A percentile compares a stretch with the other conserved stretches of the same genome.
Conservation (phyloP, 768 basidiomycete species). For the Tylopilus plumbeoviolaceoides region DNA sequence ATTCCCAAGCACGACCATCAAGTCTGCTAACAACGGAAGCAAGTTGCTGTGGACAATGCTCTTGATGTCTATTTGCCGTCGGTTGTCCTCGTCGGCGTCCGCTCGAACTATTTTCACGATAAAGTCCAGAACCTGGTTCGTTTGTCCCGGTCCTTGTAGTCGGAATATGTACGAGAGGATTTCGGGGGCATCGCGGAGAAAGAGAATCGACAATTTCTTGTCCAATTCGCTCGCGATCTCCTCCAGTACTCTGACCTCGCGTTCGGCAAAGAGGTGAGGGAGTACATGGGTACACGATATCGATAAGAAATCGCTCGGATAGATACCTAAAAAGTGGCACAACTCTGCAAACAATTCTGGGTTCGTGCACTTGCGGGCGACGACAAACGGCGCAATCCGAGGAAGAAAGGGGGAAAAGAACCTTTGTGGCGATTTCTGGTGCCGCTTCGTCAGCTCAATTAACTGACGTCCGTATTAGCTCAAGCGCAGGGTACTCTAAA, state of each 20-base stretch:
- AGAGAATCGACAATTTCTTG: slow-evolving; percentile 42
- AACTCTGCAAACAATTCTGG: slow-evolving; percentile 58
- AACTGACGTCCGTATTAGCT: too few species aligned
- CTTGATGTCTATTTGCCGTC: too few species aligned
- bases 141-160: slow-evolving; percentile 48
- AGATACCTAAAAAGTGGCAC: slow-evolving; percentile 63
- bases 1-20: slow-evolving; percentile 78
- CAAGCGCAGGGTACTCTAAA: too few species aligned
- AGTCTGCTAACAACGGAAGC: slow-evolving; percentile 64
- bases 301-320: slow-evolving; percentile 56
- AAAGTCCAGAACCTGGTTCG: slow-evolving; percentile 58
- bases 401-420: too few species aligned
- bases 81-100: too few species aligned
- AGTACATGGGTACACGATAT: slow-evolving; percentile 61
- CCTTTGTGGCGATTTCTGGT: too few species aligned
- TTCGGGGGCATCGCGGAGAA: slow-evolving; percentile 52
- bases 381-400: slow-evolving; percentile 61
- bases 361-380: slow-evolving; percentile 53
- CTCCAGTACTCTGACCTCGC: too few species aligned
- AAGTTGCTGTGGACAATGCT: slow-evolving; percentile 68
- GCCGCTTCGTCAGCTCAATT: too few species aligned
- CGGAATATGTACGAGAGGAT: slow-evolving; percentile 69
- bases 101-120: too few species aligned
- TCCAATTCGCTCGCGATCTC: slow-evolving; percentile 52
- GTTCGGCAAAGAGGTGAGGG: slow-evolving; percentile 67